Conservation (phyloP, 352 stramenopile genomes). For the Globisporangium ultimum region DNA sequence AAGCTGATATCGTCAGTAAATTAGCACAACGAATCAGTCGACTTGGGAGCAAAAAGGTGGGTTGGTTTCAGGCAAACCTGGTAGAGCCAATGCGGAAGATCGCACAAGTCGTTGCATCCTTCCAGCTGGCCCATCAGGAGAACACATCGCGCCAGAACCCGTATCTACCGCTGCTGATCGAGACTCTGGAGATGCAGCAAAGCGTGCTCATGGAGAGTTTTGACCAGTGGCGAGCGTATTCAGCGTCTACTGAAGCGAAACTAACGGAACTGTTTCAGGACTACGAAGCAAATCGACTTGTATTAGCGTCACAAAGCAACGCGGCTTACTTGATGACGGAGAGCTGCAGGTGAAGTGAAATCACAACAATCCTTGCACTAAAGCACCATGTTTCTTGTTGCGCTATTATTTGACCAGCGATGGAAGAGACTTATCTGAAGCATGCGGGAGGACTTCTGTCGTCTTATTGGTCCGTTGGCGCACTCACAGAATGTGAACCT, state of each 20-base stretch:
- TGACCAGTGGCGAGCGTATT: constrained; percentile 26
- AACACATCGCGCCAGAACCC: constrained; percentile 27
- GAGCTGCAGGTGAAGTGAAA: too few species aligned
- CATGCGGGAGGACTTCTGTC: constrained; percentile 10
- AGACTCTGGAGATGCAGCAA: constrained; percentile 24
- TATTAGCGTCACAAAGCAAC: constrained; percentile 12
- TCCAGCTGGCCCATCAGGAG: constrained; percentile 29
- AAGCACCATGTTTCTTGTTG: too few species aligned
- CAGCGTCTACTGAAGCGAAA: constrained; percentile 12
- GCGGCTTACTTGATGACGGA: too few species aligned
- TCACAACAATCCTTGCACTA: too few species aligned
- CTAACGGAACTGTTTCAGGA: constrained; percentile 23
- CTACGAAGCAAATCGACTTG: constrained; percentile 29
- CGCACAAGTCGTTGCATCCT: constrained; percentile 22
- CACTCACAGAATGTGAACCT: constrained; percentile 56
- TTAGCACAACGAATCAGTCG: constrained; percentile 18
- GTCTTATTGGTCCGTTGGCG: constrained; percentile 49
- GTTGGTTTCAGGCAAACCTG: constrained; percentile 29
- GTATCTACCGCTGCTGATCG: constrained; percentile 30
- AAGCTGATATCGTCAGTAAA: constrained; percentile 20
- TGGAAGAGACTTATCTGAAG: background rate
- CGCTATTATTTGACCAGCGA: background rate
- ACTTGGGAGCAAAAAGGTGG: constrained; percentile 34
- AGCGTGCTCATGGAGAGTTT: constrained; percentile 22
- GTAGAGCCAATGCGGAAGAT: constrained; percentile 22